Base-by-base conservation (phyloP, 2,329 filamentous ascomycete genomes). In the Massarina eburnea region DNA sequence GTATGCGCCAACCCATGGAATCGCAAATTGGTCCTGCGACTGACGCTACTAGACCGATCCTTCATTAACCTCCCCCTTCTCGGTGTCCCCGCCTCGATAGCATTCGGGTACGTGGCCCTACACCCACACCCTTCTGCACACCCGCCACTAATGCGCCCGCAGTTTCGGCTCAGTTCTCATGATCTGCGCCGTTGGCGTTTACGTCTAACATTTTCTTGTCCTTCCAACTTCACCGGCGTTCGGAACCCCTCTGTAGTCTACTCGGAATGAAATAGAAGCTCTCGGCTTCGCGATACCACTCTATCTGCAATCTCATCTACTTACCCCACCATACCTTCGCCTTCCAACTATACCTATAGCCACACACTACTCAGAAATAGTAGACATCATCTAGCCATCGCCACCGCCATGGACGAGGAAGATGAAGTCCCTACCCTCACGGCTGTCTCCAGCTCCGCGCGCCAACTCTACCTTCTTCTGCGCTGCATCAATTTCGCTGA, bases 111-210 rank as follows among this genome's bases (percentile, higher is more conserved):
- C 66, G 89, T 65, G 35, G 36, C 48, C 39, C 48, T 42, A 21
- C 22, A 15, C 18, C 26, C 15, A 15, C 24, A 22, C n/a, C 20
- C 17, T n/a, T 22, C 14, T n/a, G 19, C 8, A 14, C 5, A 38
- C n/a, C n/a, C n/a, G 32, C 39, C 39, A 46, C 43, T 19, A 33
- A 38, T 27, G 36, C 20, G 36, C n/a, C 8, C n/a, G n/a, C 66
- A 96, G 92, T 40, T 88, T 96, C 72, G 94, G 94, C 61, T 86
- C 92, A 40, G 91, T 99, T 36, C 96, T 94, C 76, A 96, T 96
- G 87, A 97, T 99, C 75, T 99, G 94, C 75, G 94, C 91, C 49
- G 94, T 94, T 70, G 94, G 94, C 71, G 94, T 99, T 68, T 97
- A 99, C 84, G 90, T 99, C 72, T 99, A 83, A 74, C 8, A 58